phyloP scores from a whole-genome alignment of 2,329 filamentous ascomycete genomes.

The Xylariaceae sp. region DNA sequence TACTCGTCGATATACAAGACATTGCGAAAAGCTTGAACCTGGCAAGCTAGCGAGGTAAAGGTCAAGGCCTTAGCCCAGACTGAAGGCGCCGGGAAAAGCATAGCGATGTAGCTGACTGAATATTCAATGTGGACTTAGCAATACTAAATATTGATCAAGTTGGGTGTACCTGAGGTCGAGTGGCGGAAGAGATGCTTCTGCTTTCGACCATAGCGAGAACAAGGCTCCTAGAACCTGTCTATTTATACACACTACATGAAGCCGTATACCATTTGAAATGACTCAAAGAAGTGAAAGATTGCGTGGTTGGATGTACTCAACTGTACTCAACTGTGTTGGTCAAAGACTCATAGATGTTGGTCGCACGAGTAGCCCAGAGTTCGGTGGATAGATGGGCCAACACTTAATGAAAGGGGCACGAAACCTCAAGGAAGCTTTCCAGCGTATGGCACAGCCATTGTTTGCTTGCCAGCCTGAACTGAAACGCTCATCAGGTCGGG shows the following conservation, averaged over 20 bases:
- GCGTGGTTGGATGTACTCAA: too few species aligned
- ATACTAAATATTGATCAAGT: neutral
- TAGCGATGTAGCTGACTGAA: neutral
- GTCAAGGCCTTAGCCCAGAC: constrained; percentile 1
- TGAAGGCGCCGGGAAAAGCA: neutral
- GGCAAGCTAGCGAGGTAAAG: neutral
- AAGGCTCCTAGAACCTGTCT: neutral
- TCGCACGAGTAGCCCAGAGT: neutral
- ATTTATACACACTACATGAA: too few species aligned
- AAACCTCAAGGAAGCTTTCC: neutral
- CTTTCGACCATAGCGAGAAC: neutral
- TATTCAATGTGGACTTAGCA: neutral
- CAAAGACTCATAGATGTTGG: neutral
- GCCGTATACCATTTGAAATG: neutral
- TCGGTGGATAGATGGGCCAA: neutral
- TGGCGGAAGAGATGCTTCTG: neutral
- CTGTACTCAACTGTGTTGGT: neutral
- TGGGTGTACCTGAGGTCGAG: neutral
- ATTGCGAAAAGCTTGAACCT: constrained; percentile 9
- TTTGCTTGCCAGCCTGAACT: neutral
- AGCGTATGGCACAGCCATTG: neutral
- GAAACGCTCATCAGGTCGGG: neutral
- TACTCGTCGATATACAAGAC: constrained; percentile 15
- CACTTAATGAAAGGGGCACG: neutral
- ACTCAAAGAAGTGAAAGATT: neutral